These are phyloP conservation scores for Xerocomellus chrysenteron DNA, from an alignment of 768 basidiomycete species.

Conservation along the genomic window DNA sequence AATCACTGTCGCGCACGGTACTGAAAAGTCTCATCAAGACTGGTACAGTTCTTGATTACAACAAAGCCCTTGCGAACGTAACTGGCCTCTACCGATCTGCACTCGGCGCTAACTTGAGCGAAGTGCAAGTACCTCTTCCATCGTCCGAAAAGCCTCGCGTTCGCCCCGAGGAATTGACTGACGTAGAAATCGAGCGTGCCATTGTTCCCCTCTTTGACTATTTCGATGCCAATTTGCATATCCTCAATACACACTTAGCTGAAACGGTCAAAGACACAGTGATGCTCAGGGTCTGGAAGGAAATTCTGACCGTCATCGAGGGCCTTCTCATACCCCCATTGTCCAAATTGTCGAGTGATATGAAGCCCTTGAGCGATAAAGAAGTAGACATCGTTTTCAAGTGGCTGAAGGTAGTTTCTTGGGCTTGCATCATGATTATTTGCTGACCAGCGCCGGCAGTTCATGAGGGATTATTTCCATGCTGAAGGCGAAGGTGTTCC, in stretches of 20 bases:
- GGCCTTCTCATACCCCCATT: slow-evolving; percentile 88
- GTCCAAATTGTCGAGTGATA: slow-evolving; percentile 79
- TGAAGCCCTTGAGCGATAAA: slow-evolving; percentile 91
- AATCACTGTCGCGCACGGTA: slow-evolving; percentile 75
- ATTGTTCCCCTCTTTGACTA: slow-evolving; percentile 93
- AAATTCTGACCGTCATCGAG: slow-evolving; percentile 84
- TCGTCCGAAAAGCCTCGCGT: slow-evolving; percentile 72
- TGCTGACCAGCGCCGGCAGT: slow-evolving; percentile 45
- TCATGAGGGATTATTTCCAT: slow-evolving; percentile 93
- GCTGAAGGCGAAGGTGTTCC: slow-evolving; percentile 91
- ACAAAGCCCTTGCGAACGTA: slow-evolving; percentile 82
- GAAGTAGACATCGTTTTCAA: slow-evolving; percentile 99
- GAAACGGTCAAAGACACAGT: slow-evolving; percentile 87
- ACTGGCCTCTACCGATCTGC: slow-evolving; percentile 82
- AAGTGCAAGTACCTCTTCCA: slow-evolving; percentile 78
- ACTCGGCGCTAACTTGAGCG: slow-evolving; percentile 60
- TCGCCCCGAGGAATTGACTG: slow-evolving; percentile 79
- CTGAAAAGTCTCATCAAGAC: slow-evolving; percentile 77
- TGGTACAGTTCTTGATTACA: slow-evolving; percentile 69
- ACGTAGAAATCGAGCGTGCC: slow-evolving; percentile 92
- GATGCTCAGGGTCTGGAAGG: slow-evolving; percentile 95
- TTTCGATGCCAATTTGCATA: slow-evolving; percentile 90
- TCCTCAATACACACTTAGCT: slow-evolving; percentile 84
- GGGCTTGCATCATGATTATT: not conserved
- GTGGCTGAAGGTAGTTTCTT: slow-evolving; percentile 77